Evolutionary conservation across 2,329 filamentous ascomycete species (phyloP).

Genomic region (Lachnellula subtilissima): DNA sequence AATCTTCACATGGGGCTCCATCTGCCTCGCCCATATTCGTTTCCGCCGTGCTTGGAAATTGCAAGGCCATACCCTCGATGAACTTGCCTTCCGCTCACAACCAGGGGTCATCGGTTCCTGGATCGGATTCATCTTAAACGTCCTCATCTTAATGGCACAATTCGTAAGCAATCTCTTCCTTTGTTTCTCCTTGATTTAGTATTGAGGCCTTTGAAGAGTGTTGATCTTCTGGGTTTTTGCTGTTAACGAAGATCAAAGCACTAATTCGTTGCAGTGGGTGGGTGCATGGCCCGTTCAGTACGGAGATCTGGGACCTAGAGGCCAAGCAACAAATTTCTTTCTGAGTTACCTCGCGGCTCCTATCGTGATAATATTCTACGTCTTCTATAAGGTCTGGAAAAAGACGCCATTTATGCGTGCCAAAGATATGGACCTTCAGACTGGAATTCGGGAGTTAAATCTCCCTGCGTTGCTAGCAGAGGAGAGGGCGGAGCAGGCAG

Average conservation of each 20-base stretch:
- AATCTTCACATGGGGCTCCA: constrained; percentile 77
- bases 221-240: too few relatives aligned
- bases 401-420: constrained; percentile 62
- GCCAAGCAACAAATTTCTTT: constrained; percentile 65
- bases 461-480: constrained; percentile 72
- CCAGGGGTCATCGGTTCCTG: constrained; percentile 76
- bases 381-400: constrained; percentile 71
- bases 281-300: constrained; percentile 71
- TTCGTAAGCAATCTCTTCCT: constrained; percentile 40
- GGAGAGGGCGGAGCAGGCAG: constrained; percentile 67
- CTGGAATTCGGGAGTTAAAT: constrained; percentile 81
- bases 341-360: constrained; percentile 65
- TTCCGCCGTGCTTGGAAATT: constrained; percentile 76
- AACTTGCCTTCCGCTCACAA: constrained; percentile 78
- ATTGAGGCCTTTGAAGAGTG: too few relatives aligned
- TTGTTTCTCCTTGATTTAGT: too few relatives aligned
- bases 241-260: too few relatives aligned
- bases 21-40: constrained; percentile 87
- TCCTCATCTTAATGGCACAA: constrained; percentile 72
- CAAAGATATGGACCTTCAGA: constrained; percentile 79
- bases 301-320: constrained; percentile 36
- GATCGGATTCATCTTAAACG: constrained; percentile 71
- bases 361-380: constrained; percentile 62
- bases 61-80: constrained; percentile 64
- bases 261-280: constrained; percentile 50